Base-by-base conservation (phyloP, 2,329 filamentous ascomycete species). In the Hirsutella minnesotensis region DNA sequence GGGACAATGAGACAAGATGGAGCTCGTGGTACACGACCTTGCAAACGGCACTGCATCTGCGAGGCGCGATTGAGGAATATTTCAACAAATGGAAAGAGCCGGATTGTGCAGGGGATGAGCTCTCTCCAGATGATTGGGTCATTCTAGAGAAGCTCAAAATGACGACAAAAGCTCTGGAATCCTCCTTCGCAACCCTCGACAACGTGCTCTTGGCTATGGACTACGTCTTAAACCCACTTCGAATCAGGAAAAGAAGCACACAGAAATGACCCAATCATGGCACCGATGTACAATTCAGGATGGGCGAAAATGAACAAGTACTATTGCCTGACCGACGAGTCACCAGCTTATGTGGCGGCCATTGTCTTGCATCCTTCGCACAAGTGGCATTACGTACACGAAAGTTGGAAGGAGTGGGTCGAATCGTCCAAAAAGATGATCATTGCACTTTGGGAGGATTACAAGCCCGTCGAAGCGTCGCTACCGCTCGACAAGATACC, bases 131-230 rank as follows among this genome's bases (percentile, higher is more conserved):
- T n/a, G n/a, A n/a, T n/a, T n/a, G n/a, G n/a, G n/a, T n/a, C n/a
- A n/a, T n/a, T n/a, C n/a, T n/a, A n/a, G 43, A 46, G 44, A 46
- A 46, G 44, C 44, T 46, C 13, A 40, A 46, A 40, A 46, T 46
- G 16, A 43, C 44, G 30, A 46, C 27, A 4, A 46, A 46, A 22
- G 44, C 39, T 37, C 35, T 42, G 24, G 40, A 45, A 24, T 45
- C 43, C 24, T 45, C 36, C n/a, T 45, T 45, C 36, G 24, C 31
- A 36, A 42, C 43, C 22, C n/a, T n/a, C n/a, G n/a, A n/a, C n/a
- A n/a, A n/a, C n/a, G n/a, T n/a, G n/a, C n/a, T n/a, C n/a, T n/a
- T n/a, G n/a, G n/a, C n/a, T n/a, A n/a, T n/a, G n/a, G n/a, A n/a
- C n/a, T n/a, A n/a, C n/a, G n/a, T n/a, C n/a, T n/a, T n/a, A n/a